phyloP scores from a whole-genome alignment of 2,329 filamentous ascomycete species.

The Ambrosiella beaveri region DNA sequence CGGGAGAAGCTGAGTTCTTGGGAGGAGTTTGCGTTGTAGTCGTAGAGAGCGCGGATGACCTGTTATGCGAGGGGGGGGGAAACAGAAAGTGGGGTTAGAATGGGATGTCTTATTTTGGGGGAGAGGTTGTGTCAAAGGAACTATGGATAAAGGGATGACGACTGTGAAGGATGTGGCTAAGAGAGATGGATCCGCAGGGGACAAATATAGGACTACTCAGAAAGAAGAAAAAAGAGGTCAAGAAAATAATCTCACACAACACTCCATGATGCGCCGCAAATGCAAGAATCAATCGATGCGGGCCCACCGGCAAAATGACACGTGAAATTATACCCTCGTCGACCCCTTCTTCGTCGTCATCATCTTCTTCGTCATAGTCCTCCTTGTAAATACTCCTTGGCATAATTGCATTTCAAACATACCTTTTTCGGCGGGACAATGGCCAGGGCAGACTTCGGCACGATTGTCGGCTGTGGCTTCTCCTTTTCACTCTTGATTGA shows the following conservation, averaged over 20 bases:
- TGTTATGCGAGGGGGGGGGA: neutral
- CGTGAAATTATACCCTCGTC: no score
- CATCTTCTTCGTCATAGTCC: no score
- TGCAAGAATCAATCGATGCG: no score
- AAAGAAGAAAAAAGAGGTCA: no score
- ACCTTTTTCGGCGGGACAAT: slow-evolving; percentile 92
- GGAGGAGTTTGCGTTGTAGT: slow-evolving; percentile 60
- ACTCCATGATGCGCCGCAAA: no score
- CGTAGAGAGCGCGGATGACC: slow-evolving; percentile 95
- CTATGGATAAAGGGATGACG: neutral
- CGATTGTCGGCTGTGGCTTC: slow-evolving; percentile 54
- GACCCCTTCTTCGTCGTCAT: no score
- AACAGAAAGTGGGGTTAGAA: neutral
- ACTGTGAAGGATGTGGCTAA: no score
- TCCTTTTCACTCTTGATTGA: slow-evolving; percentile 85
- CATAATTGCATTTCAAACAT: slow-evolving; percentile 12
- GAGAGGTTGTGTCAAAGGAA: neutral
- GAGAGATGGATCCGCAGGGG: no score
- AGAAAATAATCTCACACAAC: no score
- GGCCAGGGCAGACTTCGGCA: slow-evolving; percentile 69
- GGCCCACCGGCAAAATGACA: no score
- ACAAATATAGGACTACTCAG: no score
- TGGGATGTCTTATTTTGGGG: neutral
- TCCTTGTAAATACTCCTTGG: no score
- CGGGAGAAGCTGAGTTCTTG: slow-evolving; percentile 82